Conservation (phyloP, 495 filamentous ascomycete genomes). For the Rhizodiscina lignyota region DNA sequence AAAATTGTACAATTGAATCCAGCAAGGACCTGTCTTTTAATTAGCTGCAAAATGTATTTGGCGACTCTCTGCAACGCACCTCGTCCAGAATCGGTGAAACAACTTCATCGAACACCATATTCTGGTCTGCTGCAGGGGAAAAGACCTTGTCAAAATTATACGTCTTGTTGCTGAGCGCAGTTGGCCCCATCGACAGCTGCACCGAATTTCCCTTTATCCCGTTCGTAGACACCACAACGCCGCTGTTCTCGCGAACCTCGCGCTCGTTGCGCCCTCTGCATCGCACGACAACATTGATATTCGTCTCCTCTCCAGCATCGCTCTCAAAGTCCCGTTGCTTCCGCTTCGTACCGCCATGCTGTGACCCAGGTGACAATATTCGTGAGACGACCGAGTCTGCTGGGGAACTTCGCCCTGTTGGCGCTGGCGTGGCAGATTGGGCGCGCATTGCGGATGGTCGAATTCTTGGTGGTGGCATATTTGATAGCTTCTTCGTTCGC, state of each 20-base stretch:
- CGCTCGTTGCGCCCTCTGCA: slow-evolving; percentile 86
- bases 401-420: slow-evolving; percentile 38
- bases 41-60: not conserved
- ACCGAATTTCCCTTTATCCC: slow-evolving; percentile 70
- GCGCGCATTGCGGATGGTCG: slow-evolving; percentile 29
- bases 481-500: too few relatives aligned
- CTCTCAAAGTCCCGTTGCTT: slow-evolving; percentile 72
- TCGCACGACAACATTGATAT: slow-evolving; percentile 91
- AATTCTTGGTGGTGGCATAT: too few relatives aligned
- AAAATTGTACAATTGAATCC: slow-evolving; percentile 99
- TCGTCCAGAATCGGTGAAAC: slow-evolving; percentile 84
- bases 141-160: slow-evolving; percentile 97
- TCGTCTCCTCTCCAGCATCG: slow-evolving; percentile 64
- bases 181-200: slow-evolving; percentile 82
- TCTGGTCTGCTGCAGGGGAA: slow-evolving; percentile 85
- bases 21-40: slow-evolving; percentile 52
- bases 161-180: slow-evolving; percentile 82
- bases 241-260: slow-evolving; percentile 82
- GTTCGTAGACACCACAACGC: slow-evolving; percentile 75
- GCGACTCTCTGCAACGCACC: slow-evolving; percentile 30
- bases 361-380: slow-evolving; percentile 27
- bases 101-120: slow-evolving; percentile 83
- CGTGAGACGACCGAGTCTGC: slow-evolving; percentile 40
- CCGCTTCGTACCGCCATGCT: slow-evolving; percentile 42
- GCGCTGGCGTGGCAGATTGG: slow-evolving; percentile 29